Evolutionary conservation across 176 grass and related monocot species (phyloP), one percentile per base, ranked within the genome.

Genomic region (Cenchrus fungigraminus): DNA sequence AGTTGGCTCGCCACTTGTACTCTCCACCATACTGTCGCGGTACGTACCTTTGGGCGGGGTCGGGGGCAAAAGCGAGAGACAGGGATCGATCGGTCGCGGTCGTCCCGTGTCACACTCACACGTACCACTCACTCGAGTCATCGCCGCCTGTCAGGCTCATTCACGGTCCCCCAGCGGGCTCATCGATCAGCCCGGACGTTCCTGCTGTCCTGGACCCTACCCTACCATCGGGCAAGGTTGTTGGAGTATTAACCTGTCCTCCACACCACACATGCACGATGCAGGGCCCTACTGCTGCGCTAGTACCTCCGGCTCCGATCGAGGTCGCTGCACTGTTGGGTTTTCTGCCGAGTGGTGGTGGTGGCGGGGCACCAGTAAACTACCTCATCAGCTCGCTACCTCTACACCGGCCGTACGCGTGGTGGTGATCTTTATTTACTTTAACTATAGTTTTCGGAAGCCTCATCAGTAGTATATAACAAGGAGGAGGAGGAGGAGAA

Each of bases 151-250:
- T 25, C 25, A 25, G 25, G 25, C 25, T 81, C 87, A n/a, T 42
- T 74, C 68, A 13, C 43, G 45, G 37, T 37, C 74, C 80, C 65
- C 80, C 8, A 32, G 54, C 73, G 47, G 32, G 77, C 61, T 60
- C 34, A 25, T 25, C 25, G 25, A 25, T 25, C 25, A 46, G 80
- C 42, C 45, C 45, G 43, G 43, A 59, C 59, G 14, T 20, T 74
- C 19, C 42, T 25, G 71, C 77, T 76, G 54, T 43, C 51, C 28
- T 62, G 79, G 85, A 70, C 86, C 79, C 79, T 76, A 82, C 76
- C 25, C 25, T 25, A 76, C 76, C 6, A 9, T 10, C 25, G 53
- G 49, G 68, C 58, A 10, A 53, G 69, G 68, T 80, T 74, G 76
- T 62, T 80, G 76, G 86, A 34, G 9, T 32, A 51, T 31, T 64